phyloP scores from a whole-genome alignment of 352 stramenopile species.

The Phytophthora sp. region DNA sequence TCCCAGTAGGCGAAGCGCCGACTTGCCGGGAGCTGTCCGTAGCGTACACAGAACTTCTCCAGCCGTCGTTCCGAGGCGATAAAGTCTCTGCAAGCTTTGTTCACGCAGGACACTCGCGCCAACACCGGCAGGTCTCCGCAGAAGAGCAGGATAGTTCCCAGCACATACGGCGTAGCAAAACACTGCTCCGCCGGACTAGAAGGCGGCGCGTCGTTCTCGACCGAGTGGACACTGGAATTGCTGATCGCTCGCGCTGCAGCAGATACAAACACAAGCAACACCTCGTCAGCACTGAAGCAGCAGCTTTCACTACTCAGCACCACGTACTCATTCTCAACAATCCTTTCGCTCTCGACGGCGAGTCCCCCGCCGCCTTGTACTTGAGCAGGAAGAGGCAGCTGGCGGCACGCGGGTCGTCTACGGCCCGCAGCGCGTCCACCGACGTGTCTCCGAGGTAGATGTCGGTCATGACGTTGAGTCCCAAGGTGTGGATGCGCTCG shows the following conservation, averaged over 20 bases:
- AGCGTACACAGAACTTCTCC: constrained; percentile 87
- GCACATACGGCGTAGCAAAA: constrained; percentile 62
- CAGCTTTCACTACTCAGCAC: too few relatives aligned
- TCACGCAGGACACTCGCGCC: constrained; percentile 55
- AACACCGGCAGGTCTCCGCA: constrained; percentile 63
- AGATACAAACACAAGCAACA: not conserved
- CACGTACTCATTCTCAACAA: constrained; percentile 61
- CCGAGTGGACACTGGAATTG: constrained; percentile 30
- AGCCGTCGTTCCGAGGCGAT: constrained; percentile 65
- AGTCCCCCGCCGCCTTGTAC: constrained; percentile 44
- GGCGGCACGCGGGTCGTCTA: constrained; percentile 47
- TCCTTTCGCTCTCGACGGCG: constrained; percentile 35
- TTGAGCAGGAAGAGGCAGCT: constrained; percentile 65
- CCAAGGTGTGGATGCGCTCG: constrained; percentile 78
- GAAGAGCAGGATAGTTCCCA: constrained; percentile 80
- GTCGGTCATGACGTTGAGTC: constrained; percentile 73
- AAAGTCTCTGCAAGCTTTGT: constrained; percentile 61
- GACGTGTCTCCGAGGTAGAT: constrained; percentile 65
- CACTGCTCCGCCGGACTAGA: constrained; percentile 42
- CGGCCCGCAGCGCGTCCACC: constrained; percentile 51
- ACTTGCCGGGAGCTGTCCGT: constrained; percentile 59
- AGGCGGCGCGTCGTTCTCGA: constrained; percentile 15
- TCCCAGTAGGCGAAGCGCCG: constrained; percentile 83
- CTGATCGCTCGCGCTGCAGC: constrained; percentile 33
- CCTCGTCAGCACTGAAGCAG: not conserved